Conservation (phyloP, 129 eudicot genomes). For the Pulicaria dysenterica region DNA sequence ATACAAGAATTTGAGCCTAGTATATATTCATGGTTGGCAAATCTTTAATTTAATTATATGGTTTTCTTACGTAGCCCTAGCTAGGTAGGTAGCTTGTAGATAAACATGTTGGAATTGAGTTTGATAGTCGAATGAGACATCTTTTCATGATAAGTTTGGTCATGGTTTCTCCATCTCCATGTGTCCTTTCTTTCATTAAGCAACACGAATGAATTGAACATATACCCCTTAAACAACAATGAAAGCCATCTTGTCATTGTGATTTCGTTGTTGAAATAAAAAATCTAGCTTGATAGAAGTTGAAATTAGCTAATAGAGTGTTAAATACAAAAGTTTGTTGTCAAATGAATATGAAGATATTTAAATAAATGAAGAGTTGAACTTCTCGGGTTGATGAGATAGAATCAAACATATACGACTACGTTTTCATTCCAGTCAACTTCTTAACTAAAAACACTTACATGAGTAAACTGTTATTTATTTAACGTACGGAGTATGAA, state of each 20-base stretch:
- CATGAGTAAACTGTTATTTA: no score
- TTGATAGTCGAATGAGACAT: slow-evolving; percentile 15
- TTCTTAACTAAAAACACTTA: no score
- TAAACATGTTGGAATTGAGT: slow-evolving; percentile 5
- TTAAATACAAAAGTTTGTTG: no score
- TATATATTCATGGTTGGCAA: slow-evolving; percentile 35
- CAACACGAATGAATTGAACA: not conserved
- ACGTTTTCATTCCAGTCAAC: no score
- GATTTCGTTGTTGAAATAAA: not conserved
- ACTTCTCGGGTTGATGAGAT: no score
- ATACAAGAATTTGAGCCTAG: slow-evolving; percentile 30
- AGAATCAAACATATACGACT: no score
- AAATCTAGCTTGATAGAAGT: no score
- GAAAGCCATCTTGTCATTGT: not conserved
- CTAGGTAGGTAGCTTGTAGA: not conserved
- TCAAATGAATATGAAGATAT: no score
- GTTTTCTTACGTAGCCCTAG: slow-evolving; percentile 28
- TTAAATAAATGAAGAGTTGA: no score
- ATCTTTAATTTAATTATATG: slow-evolving; percentile 35
- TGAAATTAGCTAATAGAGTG: not conserved
- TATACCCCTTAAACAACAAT: not conserved
- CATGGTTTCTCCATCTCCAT: slow-evolving; percentile 22
- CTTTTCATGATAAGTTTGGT: slow-evolving; percentile 36
- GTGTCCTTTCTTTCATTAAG: slow-evolving; percentile 22
- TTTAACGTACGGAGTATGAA: no score